Evolutionary conservation across 495 filamentous ascomycete genomes (phyloP), one percentile per base, ranked within the genome.

Genomic region (Endocarpon pusillum): DNA sequence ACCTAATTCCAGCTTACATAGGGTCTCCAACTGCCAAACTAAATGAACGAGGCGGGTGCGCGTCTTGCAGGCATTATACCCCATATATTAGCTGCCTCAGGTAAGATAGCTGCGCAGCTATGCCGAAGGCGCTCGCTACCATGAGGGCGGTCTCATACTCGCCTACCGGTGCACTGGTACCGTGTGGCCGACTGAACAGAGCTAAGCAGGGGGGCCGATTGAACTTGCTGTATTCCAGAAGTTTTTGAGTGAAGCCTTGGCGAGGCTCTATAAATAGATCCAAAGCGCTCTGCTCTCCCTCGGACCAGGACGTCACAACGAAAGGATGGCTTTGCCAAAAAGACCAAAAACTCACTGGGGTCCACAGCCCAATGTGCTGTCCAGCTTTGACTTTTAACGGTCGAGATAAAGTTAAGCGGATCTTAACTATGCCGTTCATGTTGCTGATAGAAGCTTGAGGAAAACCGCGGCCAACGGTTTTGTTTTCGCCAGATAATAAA

Each of bases 321-420:
- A 61, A 64, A n/a, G 48, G 53, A 46, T 64, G 45, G 19, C 40
- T 54, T 38, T 61, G 43, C 16, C 42, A 37, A 38, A 44, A 57
- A 22, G 43, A 48, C 25, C 26, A 36, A 19, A 51, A 34, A 38
- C 39, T 45, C 9, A 41, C 34, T 8, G 43, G 47, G 20, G 49
- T 43, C 50, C 33, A 53, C 5, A 53, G 37, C 22, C 32, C 21
- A 26, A 53, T 39, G 25, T 49, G 45, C 33, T 53, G 39, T 14
- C 48, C 38, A 22, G 47, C 48, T 24, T 49, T 28, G 10, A 51
- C 35, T 34, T 26, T 37, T 12, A 32, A 49, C 20, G 20, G 29
- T 33, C 19, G 11, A 28, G 19, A 32, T 19, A 42, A 33, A 32
- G 19, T 20, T 42, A 45, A 30, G 27, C 32, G 33, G 32, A 45